Evolutionary conservation across 78 protist species (phyloP).

Genomic region (Mantamonas sphyraenae): DNA sequence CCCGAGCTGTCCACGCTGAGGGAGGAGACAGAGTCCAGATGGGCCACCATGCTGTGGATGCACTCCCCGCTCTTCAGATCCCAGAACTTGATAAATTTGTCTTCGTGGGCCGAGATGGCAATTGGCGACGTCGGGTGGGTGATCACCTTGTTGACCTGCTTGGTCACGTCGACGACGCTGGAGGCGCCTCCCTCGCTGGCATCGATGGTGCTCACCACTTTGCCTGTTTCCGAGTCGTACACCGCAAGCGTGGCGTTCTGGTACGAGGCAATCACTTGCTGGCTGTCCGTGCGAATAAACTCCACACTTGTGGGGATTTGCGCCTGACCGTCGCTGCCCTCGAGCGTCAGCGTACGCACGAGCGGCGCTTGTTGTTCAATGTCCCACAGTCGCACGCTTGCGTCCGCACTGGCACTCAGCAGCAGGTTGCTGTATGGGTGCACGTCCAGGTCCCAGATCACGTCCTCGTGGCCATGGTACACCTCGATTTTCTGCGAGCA

Average conservation of each 20-base stretch:
- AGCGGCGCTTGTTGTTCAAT: constrained; percentile 2
- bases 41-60: constrained; percentile 56
- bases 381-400: constrained; percentile 40
- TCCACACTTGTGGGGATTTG: too few species aligned
- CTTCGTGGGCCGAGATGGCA: constrained; percentile 14
- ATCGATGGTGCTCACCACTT: too few species aligned
- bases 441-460: constrained; percentile 34
- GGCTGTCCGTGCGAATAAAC: too few species aligned
- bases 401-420: constrained; percentile 50
- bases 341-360: too few species aligned
- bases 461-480: constrained; percentile 47
- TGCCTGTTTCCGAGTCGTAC: too few species aligned
- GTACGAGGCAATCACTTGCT: too few species aligned
- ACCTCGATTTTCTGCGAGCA: constrained; percentile 4
- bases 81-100: background rate
- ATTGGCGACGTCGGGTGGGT: constrained; percentile 30
- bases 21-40: constrained; percentile 37
- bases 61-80: constrained; percentile 1
- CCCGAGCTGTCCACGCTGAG: constrained; percentile 44
- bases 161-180: too few species aligned
- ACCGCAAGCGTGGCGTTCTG: too few species aligned
- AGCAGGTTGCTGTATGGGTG: constrained; percentile 17
- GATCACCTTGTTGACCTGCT: background rate
- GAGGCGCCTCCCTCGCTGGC: too few species aligned
- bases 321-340: too few species aligned